Evolutionary conservation across 805 yeast genomes (phyloP).

Genomic region (Myxozyma mucilagina): DNA sequence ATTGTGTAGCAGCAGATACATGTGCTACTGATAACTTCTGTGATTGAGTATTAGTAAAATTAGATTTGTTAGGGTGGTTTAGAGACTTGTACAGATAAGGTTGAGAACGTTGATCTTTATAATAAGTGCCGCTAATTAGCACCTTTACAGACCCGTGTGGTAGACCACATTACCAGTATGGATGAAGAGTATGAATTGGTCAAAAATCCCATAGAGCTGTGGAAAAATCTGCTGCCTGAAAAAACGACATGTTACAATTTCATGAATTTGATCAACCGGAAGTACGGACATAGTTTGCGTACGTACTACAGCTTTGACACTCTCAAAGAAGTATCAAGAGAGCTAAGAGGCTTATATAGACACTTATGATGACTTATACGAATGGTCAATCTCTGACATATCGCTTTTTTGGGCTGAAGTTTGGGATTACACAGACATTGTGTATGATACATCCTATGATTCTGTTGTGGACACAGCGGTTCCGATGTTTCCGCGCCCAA

Average conservation of each 20-base stretch:
- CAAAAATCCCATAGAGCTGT: slow-evolving; percentile 22
- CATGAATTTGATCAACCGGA: slow-evolving; percentile 11
- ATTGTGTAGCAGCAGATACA: too few relatives aligned
- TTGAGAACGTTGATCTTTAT: not conserved
- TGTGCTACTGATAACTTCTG: too few relatives aligned
- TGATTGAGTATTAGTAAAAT: too few relatives aligned
- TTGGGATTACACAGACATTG: slow-evolving; percentile 31
- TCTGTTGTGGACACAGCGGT: slow-evolving; percentile 19
- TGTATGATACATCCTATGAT: slow-evolving; percentile 7
- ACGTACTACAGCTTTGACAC: not conserved
- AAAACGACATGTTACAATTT: slow-evolving; percentile 13
- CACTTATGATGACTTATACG: slow-evolving; percentile 24
- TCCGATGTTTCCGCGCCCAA: slow-evolving; percentile 33
- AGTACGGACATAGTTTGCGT: slow-evolving; percentile 11
- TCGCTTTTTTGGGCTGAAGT: slow-evolving; percentile 30
- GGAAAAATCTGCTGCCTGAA: slow-evolving; percentile 23
- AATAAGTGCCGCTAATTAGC: not conserved
- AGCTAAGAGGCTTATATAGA: not conserved
- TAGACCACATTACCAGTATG: not conserved
- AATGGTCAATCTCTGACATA: slow-evolving; percentile 29
- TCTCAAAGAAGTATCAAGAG: not conserved
- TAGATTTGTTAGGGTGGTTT: too few relatives aligned
- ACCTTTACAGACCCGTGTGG: not conserved
- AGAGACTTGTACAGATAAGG: too few relatives aligned
- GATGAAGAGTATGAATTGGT: slow-evolving; percentile 14